Evolutionary conservation across 345 rosid species (phyloP), one percentile per base, ranked within the genome.

Genomic region (Ceriops tagal): DNA sequence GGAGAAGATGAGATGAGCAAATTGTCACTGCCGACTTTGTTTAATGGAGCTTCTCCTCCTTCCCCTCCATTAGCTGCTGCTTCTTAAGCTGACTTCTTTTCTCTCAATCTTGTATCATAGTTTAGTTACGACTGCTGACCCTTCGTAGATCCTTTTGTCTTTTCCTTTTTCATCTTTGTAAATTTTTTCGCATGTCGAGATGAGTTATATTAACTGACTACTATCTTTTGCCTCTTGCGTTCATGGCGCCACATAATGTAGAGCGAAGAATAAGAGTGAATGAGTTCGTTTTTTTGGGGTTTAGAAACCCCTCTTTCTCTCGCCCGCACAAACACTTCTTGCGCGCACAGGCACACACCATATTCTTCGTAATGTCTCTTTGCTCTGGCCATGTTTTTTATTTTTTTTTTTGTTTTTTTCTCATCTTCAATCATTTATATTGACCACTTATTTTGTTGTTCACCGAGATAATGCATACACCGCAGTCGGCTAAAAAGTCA

Each of bases 51-150:
- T 28, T 62, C 70, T 65, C 60, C 79, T 24, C 62, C 77, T 27
- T 26, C 58, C 6, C 71, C 65, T n/a, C 79, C 83, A 55, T 71
- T 84, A 56, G 80, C 95, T 61, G 92, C 97, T 62, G 82, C 91
- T 59, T 84, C 85, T 66, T 91, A 74, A 81, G 70, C 62, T 62
- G 43, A 65, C 57, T 70, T 65, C 58, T 68, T 27, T 56, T 11
- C 59, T 5, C 6, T 24, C 26, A 21, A 24, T 24, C 63, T 65
- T 66, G 68, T 69, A 75, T 60, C 68, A 73, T 74, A 60, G 61
- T 70, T 75, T 43, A 66, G 74, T 57, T 66, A 63, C 80, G 77
- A 79, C 73, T 53, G 68, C 73, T 76, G 68, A 79, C 81, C 49
- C 69, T 66, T 31, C 78, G 84, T 71, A 63, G 6, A 74, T 81